A percentile compares a stretch with the other conserved stretches of the same genome.
These are phyloP conservation scores for Cladorrhinum sp. DNA, from an alignment of 2,329 filamentous ascomycete species.

Conservation along the genomic window DNA sequence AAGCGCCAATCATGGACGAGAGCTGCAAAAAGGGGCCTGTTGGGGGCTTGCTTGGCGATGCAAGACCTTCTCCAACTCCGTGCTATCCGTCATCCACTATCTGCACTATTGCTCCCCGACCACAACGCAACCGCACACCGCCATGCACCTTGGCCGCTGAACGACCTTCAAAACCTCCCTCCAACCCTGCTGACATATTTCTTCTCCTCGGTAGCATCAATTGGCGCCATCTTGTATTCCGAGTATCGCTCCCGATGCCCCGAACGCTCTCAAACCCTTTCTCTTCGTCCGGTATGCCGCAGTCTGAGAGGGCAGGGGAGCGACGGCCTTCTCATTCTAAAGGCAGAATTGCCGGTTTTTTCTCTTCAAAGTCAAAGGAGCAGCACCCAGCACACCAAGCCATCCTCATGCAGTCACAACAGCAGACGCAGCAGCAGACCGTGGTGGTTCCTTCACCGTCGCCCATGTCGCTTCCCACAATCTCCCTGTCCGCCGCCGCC, in stretches of 20 bases:
- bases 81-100: background rate
- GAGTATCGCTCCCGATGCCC: slow-evolving; percentile 43
- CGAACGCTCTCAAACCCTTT: slow-evolving; percentile 59
- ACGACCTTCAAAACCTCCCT: background rate
- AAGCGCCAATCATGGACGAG: background rate
- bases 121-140: background rate
- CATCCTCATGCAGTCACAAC: slow-evolving; percentile 61
- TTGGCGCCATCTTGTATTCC: slow-evolving; percentile 12
- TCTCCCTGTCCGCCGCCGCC: slow-evolving; percentile 84
- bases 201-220: slow-evolving; percentile 13
- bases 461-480: slow-evolving; percentile 78
- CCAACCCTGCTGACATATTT: background rate
- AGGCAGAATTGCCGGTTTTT: slow-evolving; percentile 75
- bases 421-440: slow-evolving; percentile 52
- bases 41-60: background rate
- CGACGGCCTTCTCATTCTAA: slow-evolving; percentile 63
- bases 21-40: background rate
- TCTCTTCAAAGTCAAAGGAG: slow-evolving; percentile 75
- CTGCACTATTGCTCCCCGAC: background rate
- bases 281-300: slow-evolving; percentile 47
- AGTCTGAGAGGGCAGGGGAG: slow-evolving; percentile 50
- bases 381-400: slow-evolving; percentile 64
- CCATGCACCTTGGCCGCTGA: background rate
- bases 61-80: background rate
- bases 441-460: slow-evolving; percentile 53